Conservation (phyloP, 2,329 filamentous ascomycete species). For the Ceratocystis smalleyi region DNA sequence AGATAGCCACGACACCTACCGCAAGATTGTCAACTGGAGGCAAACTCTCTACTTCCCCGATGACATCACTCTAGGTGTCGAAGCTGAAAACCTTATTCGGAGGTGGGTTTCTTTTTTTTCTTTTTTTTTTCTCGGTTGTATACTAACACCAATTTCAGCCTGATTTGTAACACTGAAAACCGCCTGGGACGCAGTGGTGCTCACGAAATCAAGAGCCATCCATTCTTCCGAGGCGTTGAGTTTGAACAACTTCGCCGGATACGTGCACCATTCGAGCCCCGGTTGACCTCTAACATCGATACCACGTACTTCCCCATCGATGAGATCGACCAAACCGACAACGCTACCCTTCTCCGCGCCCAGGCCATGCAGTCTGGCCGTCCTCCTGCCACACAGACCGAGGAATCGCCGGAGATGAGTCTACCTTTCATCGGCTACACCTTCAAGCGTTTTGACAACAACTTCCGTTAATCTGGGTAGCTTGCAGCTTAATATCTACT, state of each 20-base stretch:
- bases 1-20: conserved; percentile 92
- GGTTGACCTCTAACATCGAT: conserved; percentile 81
- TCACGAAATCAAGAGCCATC: conserved; percentile 81
- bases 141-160: conserved; percentile 34
- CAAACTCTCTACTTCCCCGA: conserved; percentile 93
- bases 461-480: conserved; percentile 37
- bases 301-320: conserved; percentile 98
- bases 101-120: conserved; percentile 42
- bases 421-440: conserved; percentile 84
- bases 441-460: conserved; percentile 86
- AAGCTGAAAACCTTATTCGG: conserved; percentile 84
- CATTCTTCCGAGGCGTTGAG: conserved; percentile 92
- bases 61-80: conserved; percentile 71
- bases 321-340: conserved; percentile 94
- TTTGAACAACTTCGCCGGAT: conserved; percentile 88
- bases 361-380: conserved; percentile 59
- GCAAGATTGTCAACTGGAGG: conserved; percentile 98
- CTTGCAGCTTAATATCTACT: conserved; percentile 11
- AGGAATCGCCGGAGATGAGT: conserved; percentile 72
- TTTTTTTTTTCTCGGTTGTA: not conserved
- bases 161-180: conserved; percentile 87
- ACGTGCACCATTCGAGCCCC: conserved; percentile 88
- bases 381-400: conserved; percentile 27
- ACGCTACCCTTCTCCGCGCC: conserved; percentile 69
- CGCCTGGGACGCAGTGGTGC: conserved; percentile 77